These are phyloP conservation scores for Pseudocercospora musae DNA, from an alignment of 2,329 filamentous ascomycete species.

Conservation along the genomic window DNA sequence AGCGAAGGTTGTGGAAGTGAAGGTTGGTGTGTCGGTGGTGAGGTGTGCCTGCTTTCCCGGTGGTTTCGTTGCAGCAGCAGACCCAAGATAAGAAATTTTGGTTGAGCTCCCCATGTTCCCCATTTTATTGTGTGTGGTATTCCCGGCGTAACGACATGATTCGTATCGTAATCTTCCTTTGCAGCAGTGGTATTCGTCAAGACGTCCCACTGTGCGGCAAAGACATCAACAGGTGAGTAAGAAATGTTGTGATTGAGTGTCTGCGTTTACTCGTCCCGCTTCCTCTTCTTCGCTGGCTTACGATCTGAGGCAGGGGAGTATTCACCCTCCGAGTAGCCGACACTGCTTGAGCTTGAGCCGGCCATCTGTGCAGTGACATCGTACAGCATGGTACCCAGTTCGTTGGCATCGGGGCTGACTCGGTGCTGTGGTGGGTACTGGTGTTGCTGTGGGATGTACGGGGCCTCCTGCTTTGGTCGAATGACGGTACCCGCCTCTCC, in stretches of 20 bases:
- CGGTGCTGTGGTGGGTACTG: conserved; percentile 26
- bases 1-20: background rate
- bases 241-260: background rate
- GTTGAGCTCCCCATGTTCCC: background rate
- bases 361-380: conserved; percentile 69
- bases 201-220: background rate
- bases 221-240: background rate
- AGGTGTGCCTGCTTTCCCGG: background rate
- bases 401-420: conserved; percentile 54
- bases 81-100: background rate
- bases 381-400: conserved; percentile 75
- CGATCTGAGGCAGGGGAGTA: conserved; percentile 25
- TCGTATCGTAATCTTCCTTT: background rate
- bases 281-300: conserved; percentile 41
- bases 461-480: conserved; percentile 35
- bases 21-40: background rate
- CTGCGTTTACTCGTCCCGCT: conserved; percentile 40
- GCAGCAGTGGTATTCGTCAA: background rate
- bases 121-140: conserved; percentile 1
- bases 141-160: conserved; percentile 4
- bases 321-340: conserved; percentile 31
- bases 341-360: conserved; percentile 48
- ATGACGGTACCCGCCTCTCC: conserved; percentile 35
- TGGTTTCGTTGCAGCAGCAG: background rate
- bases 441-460: conserved; percentile 22